phyloP scores from a whole-genome alignment of 2,329 filamentous ascomycete genomes.

The Colletotrichum viniferum region DNA sequence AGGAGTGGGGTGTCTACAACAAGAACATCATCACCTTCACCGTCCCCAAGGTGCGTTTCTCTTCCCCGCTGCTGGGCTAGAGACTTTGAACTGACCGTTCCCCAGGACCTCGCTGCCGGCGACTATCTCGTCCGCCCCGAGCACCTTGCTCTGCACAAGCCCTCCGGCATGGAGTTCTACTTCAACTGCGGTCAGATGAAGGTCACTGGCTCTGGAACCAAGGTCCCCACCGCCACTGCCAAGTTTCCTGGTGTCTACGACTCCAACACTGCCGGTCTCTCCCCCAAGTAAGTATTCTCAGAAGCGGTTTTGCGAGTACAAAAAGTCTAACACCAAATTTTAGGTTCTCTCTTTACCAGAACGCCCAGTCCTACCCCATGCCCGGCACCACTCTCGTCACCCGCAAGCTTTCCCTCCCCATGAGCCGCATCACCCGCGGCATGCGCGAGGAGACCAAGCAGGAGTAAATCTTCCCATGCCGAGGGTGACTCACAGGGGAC shows the following conservation, averaged over 20 bases:
- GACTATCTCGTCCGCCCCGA: conserved; percentile 46
- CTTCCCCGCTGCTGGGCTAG: not conserved
- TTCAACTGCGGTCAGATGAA: conserved; percentile 46
- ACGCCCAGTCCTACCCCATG: not conserved
- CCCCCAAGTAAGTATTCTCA: not conserved
- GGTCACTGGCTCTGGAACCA: conserved; percentile 41
- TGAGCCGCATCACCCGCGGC: not conserved
- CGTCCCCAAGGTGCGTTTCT: not conserved
- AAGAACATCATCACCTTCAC: not conserved
- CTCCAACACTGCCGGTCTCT: not conserved
- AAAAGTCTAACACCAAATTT: not conserved
- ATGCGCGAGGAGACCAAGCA: not conserved
- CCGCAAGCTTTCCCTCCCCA: not conserved
- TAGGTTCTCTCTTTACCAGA: not conserved
- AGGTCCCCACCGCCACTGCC: conserved; percentile 39
- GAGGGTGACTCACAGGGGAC: too few relatives aligned
- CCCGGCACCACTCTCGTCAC: not conserved
- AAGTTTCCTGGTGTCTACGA: conserved; percentile 41
- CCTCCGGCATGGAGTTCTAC: conserved; percentile 40
- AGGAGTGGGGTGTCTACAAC: not conserved
- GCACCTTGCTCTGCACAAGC: conserved; percentile 49
- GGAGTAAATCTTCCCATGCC: not conserved
- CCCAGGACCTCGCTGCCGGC: conserved; percentile 36
- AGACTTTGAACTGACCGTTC: conserved; percentile 34
- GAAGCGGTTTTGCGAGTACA: not conserved